A percentile compares a stretch with the other conserved stretches of the same genome.
Evolutionary conservation across 1,284 basidiomycete genomes (phyloP).

Genomic region (Trichosporon coremiiforme): DNA sequence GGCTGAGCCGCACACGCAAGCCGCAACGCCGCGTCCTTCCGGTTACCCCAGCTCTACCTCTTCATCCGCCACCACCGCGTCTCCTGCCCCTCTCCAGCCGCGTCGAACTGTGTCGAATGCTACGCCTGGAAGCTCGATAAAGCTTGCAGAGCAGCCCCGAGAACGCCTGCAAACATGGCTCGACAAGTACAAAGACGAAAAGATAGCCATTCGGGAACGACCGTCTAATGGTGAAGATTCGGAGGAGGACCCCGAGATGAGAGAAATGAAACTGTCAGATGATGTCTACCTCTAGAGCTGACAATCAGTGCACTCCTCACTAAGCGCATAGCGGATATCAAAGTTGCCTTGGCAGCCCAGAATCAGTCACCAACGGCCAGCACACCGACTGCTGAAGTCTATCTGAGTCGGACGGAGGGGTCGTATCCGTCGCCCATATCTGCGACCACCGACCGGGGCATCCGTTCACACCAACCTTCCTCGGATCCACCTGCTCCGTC

Average conservation of each 20-base stretch:
- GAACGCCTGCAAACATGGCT: constrained; percentile 44
- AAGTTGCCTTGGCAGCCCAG: constrained; percentile 38
- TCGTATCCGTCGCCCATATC: constrained; percentile 19
- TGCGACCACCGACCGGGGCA: not conserved
- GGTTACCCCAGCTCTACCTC: not conserved
- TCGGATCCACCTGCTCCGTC: not conserved
- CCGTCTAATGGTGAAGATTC: constrained; percentile 25
- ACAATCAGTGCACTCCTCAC: constrained; percentile 34
- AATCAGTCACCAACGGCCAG: not conserved
- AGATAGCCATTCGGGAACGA: constrained; percentile 39
- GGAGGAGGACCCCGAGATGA: constrained; percentile 46
- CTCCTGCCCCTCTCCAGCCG: not conserved
- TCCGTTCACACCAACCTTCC: not conserved
- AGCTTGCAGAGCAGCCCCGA: constrained; percentile 30
- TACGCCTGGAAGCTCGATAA: not conserved
- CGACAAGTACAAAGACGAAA: constrained; percentile 41
- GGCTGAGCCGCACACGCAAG: not conserved
- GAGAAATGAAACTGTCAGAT: constrained; percentile 41
- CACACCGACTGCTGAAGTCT: constrained; percentile 18
- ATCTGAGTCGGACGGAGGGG: not conserved
- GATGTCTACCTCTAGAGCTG: not conserved
- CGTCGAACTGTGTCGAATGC: not conserved
- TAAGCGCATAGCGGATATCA: constrained; percentile 46
- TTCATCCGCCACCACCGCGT: not conserved
- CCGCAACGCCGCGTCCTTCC: not conserved